Evolutionary conservation across 257 asterid species (phyloP).

Genomic region (Solanum virginianum): DNA sequence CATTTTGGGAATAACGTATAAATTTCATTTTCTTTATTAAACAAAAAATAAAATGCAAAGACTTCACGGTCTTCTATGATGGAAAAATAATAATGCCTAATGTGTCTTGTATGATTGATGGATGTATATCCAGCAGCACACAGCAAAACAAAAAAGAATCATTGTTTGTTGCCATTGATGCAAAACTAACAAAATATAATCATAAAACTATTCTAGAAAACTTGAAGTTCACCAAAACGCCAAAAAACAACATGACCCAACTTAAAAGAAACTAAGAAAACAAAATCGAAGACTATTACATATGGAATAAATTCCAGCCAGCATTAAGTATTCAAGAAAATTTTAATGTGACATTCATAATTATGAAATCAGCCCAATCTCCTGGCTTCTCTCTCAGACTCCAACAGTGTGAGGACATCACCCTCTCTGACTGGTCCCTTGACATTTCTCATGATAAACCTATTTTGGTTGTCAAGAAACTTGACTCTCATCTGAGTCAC

Average conservation of each 20-base stretch:
- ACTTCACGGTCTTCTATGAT: no score
- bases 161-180: neutral
- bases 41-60: no score
- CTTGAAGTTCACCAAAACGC: neutral
- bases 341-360: no score
- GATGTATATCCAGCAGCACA: neutral
- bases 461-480: slow-evolving; percentile 16
- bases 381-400: slow-evolving; percentile 27
- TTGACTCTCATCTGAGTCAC: slow-evolving; percentile 25
- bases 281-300: neutral
- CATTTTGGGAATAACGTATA: no score
- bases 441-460: neutral
- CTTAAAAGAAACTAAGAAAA: neutral
- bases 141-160: neutral
- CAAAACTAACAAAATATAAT: neutral
- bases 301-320: neutral
- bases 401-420: slow-evolving; percentile 19
- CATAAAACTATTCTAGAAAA: neutral
- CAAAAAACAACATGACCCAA: neutral
- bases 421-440: slow-evolving; percentile 31
- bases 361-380: slow-evolving; percentile 11
- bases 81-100: no score
- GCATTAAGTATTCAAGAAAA: no score
- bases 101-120: neutral
- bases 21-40: no score